Evolutionary conservation across 1,139 yeast species (phyloP).

Genomic region (Yamadazyma sp.): DNA sequence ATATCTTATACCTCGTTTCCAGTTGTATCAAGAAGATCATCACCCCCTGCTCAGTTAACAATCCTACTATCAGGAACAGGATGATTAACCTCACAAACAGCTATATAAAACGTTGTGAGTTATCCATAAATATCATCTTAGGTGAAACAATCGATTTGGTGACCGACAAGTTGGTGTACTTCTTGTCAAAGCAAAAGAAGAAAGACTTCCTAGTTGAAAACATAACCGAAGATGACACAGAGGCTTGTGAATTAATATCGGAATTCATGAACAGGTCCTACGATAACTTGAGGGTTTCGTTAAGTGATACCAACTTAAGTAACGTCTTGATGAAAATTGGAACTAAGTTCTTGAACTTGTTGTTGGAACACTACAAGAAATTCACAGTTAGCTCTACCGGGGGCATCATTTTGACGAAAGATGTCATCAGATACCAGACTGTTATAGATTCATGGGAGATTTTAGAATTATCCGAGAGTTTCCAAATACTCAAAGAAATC

Average conservation of each 20-base stretch:
- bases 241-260: slow-evolving; percentile 65
- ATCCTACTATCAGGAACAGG: slow-evolving; percentile 60
- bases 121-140: slow-evolving; percentile 65
- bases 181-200: slow-evolving; percentile 47
- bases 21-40: slow-evolving; percentile 70
- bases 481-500: slow-evolving; percentile 74
- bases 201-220: slow-evolving; percentile 39
- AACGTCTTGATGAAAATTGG: slow-evolving; percentile 62
- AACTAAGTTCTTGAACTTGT: slow-evolving; percentile 52
- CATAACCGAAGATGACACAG: slow-evolving; percentile 57
- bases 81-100: slow-evolving; percentile 67
- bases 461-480: slow-evolving; percentile 63
- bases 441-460: slow-evolving; percentile 72
- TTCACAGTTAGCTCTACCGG: slow-evolving; percentile 80
- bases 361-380: slow-evolving; percentile 74
- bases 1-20: slow-evolving; percentile 66
- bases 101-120: slow-evolving; percentile 67
- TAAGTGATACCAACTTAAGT: slow-evolving; percentile 56
- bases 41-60: slow-evolving; percentile 66
- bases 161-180: slow-evolving; percentile 45
- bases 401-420: slow-evolving; percentile 81
- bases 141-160: slow-evolving; percentile 55
- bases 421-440: slow-evolving; percentile 75
- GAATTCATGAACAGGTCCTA: slow-evolving; percentile 51
- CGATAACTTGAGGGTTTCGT: slow-evolving; percentile 28